Percentiles rank a stretch among this genome's conserved stretches.
These are phyloP conservation scores for Suillus americanus DNA, from an alignment of 768 basidiomycete genomes.

Conservation along the genomic window DNA sequence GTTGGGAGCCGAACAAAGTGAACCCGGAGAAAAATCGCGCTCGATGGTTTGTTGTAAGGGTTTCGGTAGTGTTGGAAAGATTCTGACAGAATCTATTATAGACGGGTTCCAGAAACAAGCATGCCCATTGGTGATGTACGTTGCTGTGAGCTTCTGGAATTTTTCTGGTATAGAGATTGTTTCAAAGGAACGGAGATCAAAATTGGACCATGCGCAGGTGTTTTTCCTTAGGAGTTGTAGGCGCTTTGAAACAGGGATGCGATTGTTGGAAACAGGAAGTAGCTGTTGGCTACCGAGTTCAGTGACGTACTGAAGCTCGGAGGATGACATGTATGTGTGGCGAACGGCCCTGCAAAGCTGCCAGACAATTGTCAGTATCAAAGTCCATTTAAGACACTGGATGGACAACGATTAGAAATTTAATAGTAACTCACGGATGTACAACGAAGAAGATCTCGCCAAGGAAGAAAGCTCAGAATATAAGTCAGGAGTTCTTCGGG, in stretches of 20 bases:
- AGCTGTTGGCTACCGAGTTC: conserved; percentile 3
- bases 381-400: not conserved
- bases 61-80: not conserved
- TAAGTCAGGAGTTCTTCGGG: not conserved
- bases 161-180: not conserved
- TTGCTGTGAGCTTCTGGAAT: not conserved
- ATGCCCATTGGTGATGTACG: not conserved
- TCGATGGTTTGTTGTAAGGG: not conserved
- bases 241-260: not conserved
- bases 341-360: not conserved
- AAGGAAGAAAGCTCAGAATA: not conserved
- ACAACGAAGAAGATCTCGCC: not conserved
- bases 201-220: not conserved
- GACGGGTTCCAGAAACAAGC: not conserved
- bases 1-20: not conserved
- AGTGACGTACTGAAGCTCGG: not conserved
- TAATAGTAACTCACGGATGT: not conserved
- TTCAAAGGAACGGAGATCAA: not conserved
- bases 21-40: not conserved
- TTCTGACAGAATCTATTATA: not conserved
- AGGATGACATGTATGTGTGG: not conserved
- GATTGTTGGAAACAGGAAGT: not conserved
- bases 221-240: not conserved
- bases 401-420: not conserved
- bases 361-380: not conserved